phyloP scores from a whole-genome alignment of 768 basidiomycete species.

The Daedaleopsis sinensis region DNA sequence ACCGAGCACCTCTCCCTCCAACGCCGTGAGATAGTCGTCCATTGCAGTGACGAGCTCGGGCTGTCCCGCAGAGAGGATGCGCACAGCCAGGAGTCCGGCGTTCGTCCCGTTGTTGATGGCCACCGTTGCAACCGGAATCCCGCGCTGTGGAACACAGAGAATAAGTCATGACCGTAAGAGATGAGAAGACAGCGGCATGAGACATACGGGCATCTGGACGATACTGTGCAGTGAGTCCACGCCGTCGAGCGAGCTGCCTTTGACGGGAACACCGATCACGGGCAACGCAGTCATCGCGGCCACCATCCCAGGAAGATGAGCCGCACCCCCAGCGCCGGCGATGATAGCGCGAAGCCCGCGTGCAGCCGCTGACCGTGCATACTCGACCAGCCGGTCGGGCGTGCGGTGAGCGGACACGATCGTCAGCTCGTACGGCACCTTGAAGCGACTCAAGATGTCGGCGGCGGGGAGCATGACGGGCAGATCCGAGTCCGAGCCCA shows the following conservation, averaged over 20 bases:
- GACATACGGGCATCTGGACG: constrained; percentile 96
- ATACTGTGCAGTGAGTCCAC: constrained; percentile 98
- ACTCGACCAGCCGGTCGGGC: constrained; percentile 81
- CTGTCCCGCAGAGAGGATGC: constrained; percentile 81
- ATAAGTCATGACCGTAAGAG: neutral
- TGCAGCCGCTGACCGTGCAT: constrained; percentile 72
- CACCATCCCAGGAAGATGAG: constrained; percentile 98
- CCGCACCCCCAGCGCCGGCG: constrained; percentile 98
- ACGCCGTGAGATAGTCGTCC: constrained; percentile 67
- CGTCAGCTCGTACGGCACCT: constrained; percentile 88
- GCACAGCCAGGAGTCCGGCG: constrained; percentile 87
- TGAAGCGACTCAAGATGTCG: constrained; percentile 79
- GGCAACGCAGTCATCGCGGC: constrained; percentile 92
- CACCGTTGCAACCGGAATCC: constrained; percentile 96
- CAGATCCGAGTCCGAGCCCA: constrained; percentile 99
- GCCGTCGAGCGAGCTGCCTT: constrained; percentile 90
- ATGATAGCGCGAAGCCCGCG: constrained; percentile 78
- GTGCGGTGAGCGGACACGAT: constrained; percentile 98
- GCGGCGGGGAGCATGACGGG: constrained; percentile 91
- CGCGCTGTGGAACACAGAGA: constrained; percentile 57
- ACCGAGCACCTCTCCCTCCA: constrained; percentile 75
- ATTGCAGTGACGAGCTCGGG: constrained; percentile 67
- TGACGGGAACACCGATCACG: constrained; percentile 96
- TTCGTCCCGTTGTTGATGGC: constrained; percentile 96
- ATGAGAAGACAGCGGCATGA: constrained; percentile 1